Percentiles rank a stretch among this genome's conserved stretches.
Conservation (phyloP, 2,329 filamentous ascomycete genomes). For the Pseudogymnoascus sp. region DNA sequence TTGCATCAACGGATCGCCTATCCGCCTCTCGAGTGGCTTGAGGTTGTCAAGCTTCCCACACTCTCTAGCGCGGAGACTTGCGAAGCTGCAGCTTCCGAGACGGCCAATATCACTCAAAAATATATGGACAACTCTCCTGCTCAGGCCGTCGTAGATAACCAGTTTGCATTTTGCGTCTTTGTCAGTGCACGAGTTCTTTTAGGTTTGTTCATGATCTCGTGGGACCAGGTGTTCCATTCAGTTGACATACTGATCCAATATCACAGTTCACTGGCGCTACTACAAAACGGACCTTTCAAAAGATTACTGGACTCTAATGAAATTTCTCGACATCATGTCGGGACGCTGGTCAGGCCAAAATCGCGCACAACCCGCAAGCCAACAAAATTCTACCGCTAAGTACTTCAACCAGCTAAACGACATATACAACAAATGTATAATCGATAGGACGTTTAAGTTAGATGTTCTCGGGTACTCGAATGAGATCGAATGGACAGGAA, state of each 20-base stretch:
- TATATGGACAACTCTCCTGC: constrained; percentile 23
- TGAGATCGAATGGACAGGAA: not conserved
- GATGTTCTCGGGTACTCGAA: constrained; percentile 15
- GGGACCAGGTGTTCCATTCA: not conserved
- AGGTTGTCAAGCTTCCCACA: constrained; percentile 22
- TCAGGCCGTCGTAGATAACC: constrained; percentile 16
- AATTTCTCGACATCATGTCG: constrained; percentile 21
- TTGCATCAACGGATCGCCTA: constrained; percentile 29
- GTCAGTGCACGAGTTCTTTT: constrained; percentile 25
- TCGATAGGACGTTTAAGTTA: constrained; percentile 9
- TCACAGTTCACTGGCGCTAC: constrained; percentile 20
- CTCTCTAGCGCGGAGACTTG: constrained; percentile 27
- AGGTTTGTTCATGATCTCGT: constrained; percentile 11
- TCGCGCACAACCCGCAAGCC: constrained; percentile 6
- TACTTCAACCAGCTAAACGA: constrained; percentile 16
- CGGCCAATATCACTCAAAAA: constrained; percentile 25
- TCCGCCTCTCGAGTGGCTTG: constrained; percentile 19
- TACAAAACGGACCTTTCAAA: constrained; percentile 16
- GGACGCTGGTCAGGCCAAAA: constrained; percentile 15
- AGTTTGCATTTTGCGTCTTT: constrained; percentile 27
- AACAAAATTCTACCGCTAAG: constrained; percentile 15
- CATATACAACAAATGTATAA: constrained; percentile 11
- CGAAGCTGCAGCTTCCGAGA: constrained; percentile 25
- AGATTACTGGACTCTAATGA: constrained; percentile 21
- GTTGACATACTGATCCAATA: not conserved